Conservation (phyloP, 176 grass and related monocot species). For the Hordeum marinum region DNA sequence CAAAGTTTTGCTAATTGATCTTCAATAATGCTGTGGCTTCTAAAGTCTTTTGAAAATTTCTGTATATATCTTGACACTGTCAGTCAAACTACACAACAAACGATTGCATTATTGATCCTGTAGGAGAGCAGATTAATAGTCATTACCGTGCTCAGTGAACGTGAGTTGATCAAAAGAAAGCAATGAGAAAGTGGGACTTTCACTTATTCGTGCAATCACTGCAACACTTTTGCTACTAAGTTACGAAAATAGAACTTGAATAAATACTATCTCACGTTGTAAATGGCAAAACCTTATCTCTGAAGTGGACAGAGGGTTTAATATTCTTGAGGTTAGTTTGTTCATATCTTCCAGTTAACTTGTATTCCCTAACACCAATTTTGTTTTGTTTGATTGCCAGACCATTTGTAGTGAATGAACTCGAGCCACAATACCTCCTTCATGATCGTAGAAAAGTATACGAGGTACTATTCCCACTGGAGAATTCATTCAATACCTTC, state of each 20-base stretch:
- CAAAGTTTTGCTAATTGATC: background rate
- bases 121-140: background rate
- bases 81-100: constrained; percentile 4
- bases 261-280: background rate
- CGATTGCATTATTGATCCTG: background rate
- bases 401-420: constrained; percentile 95
- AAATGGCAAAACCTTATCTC: background rate
- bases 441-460: constrained; percentile 98
- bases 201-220: background rate
- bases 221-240: background rate
- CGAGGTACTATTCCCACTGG: constrained; percentile 52
- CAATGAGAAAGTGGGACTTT: background rate
- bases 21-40: background rate
- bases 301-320: constrained; percentile 10
- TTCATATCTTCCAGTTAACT: constrained; percentile 10
- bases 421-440: constrained; percentile 84
- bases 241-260: background rate
- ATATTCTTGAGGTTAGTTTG: constrained; percentile 21
- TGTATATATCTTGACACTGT: background rate
- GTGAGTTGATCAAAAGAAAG: background rate
- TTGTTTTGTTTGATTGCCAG: constrained; percentile 35
- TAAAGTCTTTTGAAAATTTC: background rate
- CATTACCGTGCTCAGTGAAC: background rate
- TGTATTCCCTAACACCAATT: constrained; percentile 21
- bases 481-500: constrained; percentile 17